Evolutionary conservation across 352 stramenopile genomes (phyloP).

Genomic region (Pythium rhizo-oryzae): DNA sequence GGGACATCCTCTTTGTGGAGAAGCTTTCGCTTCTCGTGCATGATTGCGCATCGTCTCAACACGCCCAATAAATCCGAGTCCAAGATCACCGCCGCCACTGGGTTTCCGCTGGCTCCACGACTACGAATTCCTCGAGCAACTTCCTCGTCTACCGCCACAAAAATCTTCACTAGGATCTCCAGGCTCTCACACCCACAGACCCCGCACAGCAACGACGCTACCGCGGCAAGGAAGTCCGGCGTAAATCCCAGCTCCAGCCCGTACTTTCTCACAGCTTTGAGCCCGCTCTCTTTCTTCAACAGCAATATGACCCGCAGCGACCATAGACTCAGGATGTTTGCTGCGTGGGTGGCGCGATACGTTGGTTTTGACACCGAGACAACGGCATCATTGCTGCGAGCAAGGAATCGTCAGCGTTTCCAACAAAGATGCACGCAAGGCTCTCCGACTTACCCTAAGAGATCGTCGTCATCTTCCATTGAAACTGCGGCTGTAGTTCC

Average conservation of each 20-base stretch:
- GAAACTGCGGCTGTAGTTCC: neutral
- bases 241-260: constrained; percentile 48
- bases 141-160: constrained; percentile 59
- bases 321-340: constrained; percentile 47
- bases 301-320: constrained; percentile 73
- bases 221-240: constrained; percentile 67
- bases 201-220: constrained; percentile 62
- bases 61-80: constrained; percentile 53
- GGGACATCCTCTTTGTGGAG: constrained; percentile 58
- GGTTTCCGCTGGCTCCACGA: constrained; percentile 16
- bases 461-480: constrained; percentile 21
- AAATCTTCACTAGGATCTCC: constrained; percentile 52
- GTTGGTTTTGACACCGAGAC: constrained; percentile 6
- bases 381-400: neutral
- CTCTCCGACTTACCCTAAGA: constrained; percentile 11
- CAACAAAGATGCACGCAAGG: neutral
- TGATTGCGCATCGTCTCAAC: constrained; percentile 45
- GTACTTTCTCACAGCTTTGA: constrained; percentile 58
- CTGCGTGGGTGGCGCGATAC: constrained; percentile 9
- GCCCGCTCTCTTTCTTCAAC: constrained; percentile 75
- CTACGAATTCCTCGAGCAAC: constrained; percentile 30
- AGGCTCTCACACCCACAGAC: constrained; percentile 60
- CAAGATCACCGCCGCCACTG: constrained; percentile 44
- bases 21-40: constrained; percentile 61
- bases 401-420: neutral